Percentiles rank a stretch among this genome's conserved stretches.
phyloP scores from a whole-genome alignment of 352 stramenopile genomes.

The Poterioochromonas sp. region DNA sequence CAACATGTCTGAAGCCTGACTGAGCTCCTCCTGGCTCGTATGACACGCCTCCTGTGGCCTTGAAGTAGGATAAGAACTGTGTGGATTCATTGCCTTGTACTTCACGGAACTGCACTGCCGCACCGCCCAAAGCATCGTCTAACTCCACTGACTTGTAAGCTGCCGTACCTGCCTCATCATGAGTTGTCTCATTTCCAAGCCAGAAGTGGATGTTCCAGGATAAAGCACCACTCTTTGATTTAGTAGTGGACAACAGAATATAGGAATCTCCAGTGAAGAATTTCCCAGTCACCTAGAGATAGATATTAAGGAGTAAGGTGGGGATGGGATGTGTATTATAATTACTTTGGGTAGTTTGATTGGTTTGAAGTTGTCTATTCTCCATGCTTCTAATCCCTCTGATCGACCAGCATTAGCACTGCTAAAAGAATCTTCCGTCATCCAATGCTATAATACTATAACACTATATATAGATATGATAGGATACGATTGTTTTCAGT shows the following conservation, averaged over 20 bases:
- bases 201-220: slow-evolving; percentile 88
- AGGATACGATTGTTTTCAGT: too few relatives aligned
- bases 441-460: too few relatives aligned
- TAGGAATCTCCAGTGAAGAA: slow-evolving; percentile 92
- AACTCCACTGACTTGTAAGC: slow-evolving; percentile 94
- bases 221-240: slow-evolving; percentile 46
- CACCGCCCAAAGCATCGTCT: slow-evolving; percentile 77
- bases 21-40: slow-evolving; percentile 82
- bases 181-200: slow-evolving; percentile 77
- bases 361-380: background rate
- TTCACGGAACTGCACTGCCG: slow-evolving; percentile 80
- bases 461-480: too few relatives aligned
- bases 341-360: slow-evolving; percentile 4
- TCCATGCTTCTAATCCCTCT: background rate
- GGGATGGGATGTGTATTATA: too few relatives aligned
- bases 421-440: too few relatives aligned
- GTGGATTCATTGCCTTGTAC: slow-evolving; percentile 56
- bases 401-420: background rate
- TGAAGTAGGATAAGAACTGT: slow-evolving; percentile 87
- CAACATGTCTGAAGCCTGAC: slow-evolving; percentile 82
- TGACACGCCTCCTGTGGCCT: slow-evolving; percentile 63
- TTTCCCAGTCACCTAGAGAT: slow-evolving; percentile 61
- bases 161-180: slow-evolving; percentile 58
- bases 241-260: slow-evolving; percentile 79
- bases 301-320: too few relatives aligned